phyloP scores from a whole-genome alignment of 441 rosid genomes.

The Euphorbia corollata region DNA sequence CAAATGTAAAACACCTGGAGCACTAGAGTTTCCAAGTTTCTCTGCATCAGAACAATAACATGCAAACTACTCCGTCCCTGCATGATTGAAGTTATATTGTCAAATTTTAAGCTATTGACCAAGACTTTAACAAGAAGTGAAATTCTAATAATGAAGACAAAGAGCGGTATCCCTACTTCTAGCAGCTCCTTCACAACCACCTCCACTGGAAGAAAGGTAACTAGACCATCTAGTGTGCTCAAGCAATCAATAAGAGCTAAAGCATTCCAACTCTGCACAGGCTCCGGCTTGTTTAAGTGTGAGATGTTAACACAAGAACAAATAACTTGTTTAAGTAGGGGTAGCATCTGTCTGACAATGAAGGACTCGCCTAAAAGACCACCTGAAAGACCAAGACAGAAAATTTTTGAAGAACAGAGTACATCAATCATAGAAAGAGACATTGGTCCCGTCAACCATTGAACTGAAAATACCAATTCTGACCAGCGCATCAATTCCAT shows the following conservation, averaged over 20 bases:
- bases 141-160: conserved; percentile 15
- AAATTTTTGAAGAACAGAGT: conserved; percentile 23
- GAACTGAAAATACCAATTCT: conserved; percentile 74
- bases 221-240: conserved; percentile 66
- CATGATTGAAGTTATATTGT: conserved; percentile 25
- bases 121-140: conserved; percentile 16
- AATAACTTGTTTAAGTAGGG: conserved; percentile 71
- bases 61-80: conserved; percentile 63
- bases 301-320: conserved; percentile 55
- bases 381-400: conserved; percentile 49
- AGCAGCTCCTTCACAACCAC: conserved; percentile 66
- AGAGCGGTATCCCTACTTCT: conserved; percentile 46
- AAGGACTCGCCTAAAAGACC: conserved; percentile 68
- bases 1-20: conserved; percentile 58
- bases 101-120: conserved; percentile 13
- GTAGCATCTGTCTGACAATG: conserved; percentile 76
- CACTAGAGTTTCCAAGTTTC: conserved; percentile 53
- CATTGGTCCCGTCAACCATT: conserved; percentile 24
- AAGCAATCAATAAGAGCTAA: conserved; percentile 73
- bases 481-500: conserved; percentile 86
- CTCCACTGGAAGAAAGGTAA: conserved; percentile 58
- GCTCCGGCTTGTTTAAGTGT: conserved; percentile 67
- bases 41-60: conserved; percentile 68
- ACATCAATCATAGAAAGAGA: conserved; percentile 21
- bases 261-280: conserved; percentile 80